Evolutionary conservation across 139 green algal genomes (phyloP), one percentile per base, ranked within the genome.

Genomic region (Desmodesmus armatus): DNA sequence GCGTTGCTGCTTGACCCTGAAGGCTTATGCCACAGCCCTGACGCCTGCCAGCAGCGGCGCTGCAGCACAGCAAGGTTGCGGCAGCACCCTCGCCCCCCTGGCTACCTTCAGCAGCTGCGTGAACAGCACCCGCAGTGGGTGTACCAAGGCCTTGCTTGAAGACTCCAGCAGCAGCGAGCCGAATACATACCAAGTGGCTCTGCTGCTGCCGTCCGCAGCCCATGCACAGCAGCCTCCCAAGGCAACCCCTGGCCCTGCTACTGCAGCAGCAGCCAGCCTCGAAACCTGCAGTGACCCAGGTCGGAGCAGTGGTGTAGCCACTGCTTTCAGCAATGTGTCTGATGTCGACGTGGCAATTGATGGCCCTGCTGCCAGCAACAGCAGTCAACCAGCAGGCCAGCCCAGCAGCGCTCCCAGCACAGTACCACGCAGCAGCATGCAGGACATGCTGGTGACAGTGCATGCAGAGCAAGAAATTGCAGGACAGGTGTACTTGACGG

Each of bases 391-490:
- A 29, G 3, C 25, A 27, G 15, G 27, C 33, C 5, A 27, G 23
- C 35, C 6, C 76, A 82, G 0, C 23, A 82, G 76, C 76, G 49
- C 29, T 11, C 47, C 3, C 17, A 27, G 2, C 31, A 0, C 5
- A 3, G 74, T 31, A 39, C 13, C 73, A 21, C 6, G 73, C 70
- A 58, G 39, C 3, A 29, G 19, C 11, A 7, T 6, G 17, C 74
- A 37, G 74, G 31, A 49, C 13, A 29, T 82, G 76, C 33, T 71
- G 37, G 37, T 82, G 37, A 71, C 37, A 23, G 9, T 82, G 35
- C 31, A 72, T 55, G 53, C 31, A 40, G 53, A 82, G 27, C 76
- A 82, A 37, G 55, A 40, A 11, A 2, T 37, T 7, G 23, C 2
- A 27, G 51, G 35, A 2, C n/a, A 5, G 27, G 63, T 37, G 3